Evolutionary conservation across 2,329 filamentous ascomycete species (phyloP), one percentile per base, ranked within the genome.

Genomic region (Neoascochyta sp.): DNA sequence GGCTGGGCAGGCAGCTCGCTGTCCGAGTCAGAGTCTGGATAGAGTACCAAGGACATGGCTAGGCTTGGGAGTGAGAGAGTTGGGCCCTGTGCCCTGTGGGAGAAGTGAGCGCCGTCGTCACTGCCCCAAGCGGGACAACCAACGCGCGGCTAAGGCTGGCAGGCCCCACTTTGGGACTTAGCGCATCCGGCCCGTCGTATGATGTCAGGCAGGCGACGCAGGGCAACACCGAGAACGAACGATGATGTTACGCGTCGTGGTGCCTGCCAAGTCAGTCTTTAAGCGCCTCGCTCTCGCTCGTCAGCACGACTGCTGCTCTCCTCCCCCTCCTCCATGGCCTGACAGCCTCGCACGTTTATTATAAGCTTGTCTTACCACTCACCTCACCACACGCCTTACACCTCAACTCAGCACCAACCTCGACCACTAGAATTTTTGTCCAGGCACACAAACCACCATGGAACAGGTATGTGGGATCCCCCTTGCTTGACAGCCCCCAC

Each of bases 1-100:
- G 30, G 32, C 16, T 38, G 36, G 10, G 26, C 26, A 26, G 45
- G 39, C 34, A 27, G 34, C 45, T 71, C 63, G 41, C 60, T 57
- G 39, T 68, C 60, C 17, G 72, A 77, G 33, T 73, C 73, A 10
- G 77, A 73, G 57, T 88, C 87, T 27, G 57, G 43, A 29, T 62
- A 62, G 13, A 37, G 43, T 9, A 61, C 57, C 43, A 61, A 32
- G 35, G 51, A 36, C 57, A 60, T 59, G 44, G 37, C 43, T 32
- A n/a, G 44, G 41, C 34, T 40, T 40, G 43, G 32, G 30, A 22
- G 25, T 15, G 16, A 30, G 16, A 34, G 27, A 40, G 34, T 39
- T 43, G 33, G 24, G 35, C 25, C 33, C 29, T 39, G 36, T 18
- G n/a, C n/a, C n/a, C n/a, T n/a, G n/a, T n/a, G n/a, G n/a, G n/a